Base-by-base conservation (phyloP, 2,329 filamentous ascomycete genomes). In the Juglanconis oblonga region DNA sequence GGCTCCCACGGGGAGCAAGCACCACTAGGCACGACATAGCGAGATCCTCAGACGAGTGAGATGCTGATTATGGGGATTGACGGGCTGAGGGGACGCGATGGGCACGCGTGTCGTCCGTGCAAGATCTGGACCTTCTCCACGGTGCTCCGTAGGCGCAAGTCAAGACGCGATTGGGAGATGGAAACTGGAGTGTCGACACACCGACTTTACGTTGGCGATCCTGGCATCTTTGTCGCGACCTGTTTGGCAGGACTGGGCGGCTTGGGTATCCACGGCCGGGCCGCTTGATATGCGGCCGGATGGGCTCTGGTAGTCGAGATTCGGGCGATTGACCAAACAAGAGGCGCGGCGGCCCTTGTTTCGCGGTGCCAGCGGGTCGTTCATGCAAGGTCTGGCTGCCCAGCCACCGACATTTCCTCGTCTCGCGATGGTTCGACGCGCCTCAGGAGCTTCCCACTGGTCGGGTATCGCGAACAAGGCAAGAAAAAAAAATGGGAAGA, bases 121-220 rank as follows among this genome's bases (percentile, higher is more conserved):
- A 44, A 54, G 40, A 31, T 49, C 52, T 50, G 33, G 38, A 29
- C 55, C n/a, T 8, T 4, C 17, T 31, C 45, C 45, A 48, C 45
- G 24, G 24, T 48, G 45, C 45, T 32, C 45, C 45, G 24, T 48
- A 55, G 44, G 54, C 45, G 53, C 57, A 59, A 14, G 14, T 47
- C 54, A 50, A 47, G 29, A 51, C 24, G 49, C 56, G 49, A 63
- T 63, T 61, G 61, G 61, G 42, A 40, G 38, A 44, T n/a, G n/a
- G 33, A 40, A 48, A 52, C 54, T 53, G 58, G 51, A 24, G 35
- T 55, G 52, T 55, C 38, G 47, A 60, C 59, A 64, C 62, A 64
- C 62, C 62, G 62, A 62, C 62, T 62, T 64, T 64, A 58, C 62
- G 45, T 55, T 52, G 61, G 58, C 58, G 53, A 62, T 57, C 49